Evolutionary conservation across 2,329 filamentous ascomycete genomes (phyloP), one percentile per base, ranked within the genome.

Genomic region (Volutella citrinella): DNA sequence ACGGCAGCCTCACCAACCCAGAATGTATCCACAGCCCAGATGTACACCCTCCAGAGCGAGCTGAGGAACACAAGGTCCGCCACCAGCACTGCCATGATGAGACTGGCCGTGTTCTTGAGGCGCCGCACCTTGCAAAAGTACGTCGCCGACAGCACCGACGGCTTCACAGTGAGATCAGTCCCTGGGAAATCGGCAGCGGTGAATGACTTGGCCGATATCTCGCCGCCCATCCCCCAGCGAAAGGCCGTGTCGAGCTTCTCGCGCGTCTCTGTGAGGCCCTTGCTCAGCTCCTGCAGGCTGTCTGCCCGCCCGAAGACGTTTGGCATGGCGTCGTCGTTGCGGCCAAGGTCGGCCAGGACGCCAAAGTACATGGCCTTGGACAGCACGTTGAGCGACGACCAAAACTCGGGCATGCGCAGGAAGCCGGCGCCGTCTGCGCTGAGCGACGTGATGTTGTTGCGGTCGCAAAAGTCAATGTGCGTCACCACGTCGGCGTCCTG

Each of bases 41-140:
- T n/a, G n/a, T 75, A 35, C 12, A 30, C n/a, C 13, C 27, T 23
- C 33, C 33, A 35, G 9, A 35, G 7, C 13, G 33, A 20, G 11
- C 17, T 19, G 4, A 35, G 27, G 13, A 35, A 12, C 7, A 35
- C 27, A 10, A 35, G 10, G 17, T 14, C 14, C 9, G 21, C 22
- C 17, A 24, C 27, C 5, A 35, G 15, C 16, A 35, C 22, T 10
- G 33, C 21, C 12, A 35, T 22, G 7, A 30, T 18, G 6, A 35
- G 33, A 4, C 17, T 19, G 11, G 26, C 16, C 5, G 33, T 14
- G 12, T 17, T 18, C 22, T 35, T 35, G 13, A 35, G 33, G 10
- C 22, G 33, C 27, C 27, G 33, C n/a, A 35, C 33, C 10, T 35
- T 27, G 21, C 33, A 35, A 4, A 35, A 18, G 14, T 35, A 35